Evolutionary conservation across 805 yeast genomes (phyloP).

Genomic region (Candida ovalis): DNA sequence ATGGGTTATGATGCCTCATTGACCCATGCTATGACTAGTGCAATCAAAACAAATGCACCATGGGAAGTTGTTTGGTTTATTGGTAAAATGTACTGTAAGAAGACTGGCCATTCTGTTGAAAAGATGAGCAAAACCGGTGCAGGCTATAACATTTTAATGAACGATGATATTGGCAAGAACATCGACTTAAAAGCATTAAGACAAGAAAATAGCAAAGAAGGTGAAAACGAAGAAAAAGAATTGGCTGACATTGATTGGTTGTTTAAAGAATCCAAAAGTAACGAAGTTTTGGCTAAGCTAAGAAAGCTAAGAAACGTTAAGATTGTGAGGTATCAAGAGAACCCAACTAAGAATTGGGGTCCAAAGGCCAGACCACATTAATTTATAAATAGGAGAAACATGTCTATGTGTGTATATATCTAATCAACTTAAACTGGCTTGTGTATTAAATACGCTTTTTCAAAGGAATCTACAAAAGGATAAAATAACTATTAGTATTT

Average conservation of each 20-base stretch:
- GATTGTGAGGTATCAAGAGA: constrained; percentile 84
- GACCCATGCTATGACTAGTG: constrained; percentile 85
- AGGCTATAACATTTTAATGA: constrained; percentile 55
- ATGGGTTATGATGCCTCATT: constrained; percentile 78
- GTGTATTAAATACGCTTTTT: too few relatives aligned
- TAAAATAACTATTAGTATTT: too few relatives aligned
- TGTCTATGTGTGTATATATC: too few relatives aligned
- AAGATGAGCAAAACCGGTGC: constrained; percentile 47
- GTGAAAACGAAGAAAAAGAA: constrained; percentile 20
- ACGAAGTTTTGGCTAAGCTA: constrained; percentile 54
- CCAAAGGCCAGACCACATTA: constrained; percentile 69
- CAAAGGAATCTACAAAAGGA: too few relatives aligned
- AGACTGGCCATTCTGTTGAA: constrained; percentile 37
- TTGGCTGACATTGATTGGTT: constrained; percentile 36
- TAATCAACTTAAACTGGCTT: too few relatives aligned
- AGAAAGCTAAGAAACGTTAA: constrained; percentile 67
- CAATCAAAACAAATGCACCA: constrained; percentile 88
- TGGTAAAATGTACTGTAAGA: constrained; percentile 57
- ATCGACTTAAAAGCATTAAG: constrained; percentile 31
- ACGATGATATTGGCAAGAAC: constrained; percentile 33
- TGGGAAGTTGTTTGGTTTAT: constrained; percentile 75
- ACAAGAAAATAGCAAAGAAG: constrained; percentile 18
- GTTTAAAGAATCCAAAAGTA: constrained; percentile 63
- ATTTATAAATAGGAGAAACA: neutral
- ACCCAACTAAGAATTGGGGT: constrained; percentile 96